Percentiles rank a stretch among this genome's conserved stretches.
These are phyloP conservation scores for Tilletiaria anomala DNA, from an alignment of 1,284 basidiomycete species.

Conservation along the genomic window DNA sequence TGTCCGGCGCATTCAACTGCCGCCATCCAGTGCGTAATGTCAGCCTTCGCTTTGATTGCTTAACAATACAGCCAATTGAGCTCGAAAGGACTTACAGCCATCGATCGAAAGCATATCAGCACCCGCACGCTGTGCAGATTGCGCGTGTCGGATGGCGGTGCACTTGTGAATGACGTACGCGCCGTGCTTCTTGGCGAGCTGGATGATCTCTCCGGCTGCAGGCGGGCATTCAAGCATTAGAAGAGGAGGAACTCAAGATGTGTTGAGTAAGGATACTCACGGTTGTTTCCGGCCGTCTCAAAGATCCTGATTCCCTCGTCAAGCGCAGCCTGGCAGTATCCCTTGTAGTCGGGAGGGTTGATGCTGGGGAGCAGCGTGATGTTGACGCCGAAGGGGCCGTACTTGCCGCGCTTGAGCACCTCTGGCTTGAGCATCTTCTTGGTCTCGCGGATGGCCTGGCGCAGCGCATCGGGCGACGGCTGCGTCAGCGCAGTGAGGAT, in stretches of 20 bases:
- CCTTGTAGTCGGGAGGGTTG: conserved; percentile 76
- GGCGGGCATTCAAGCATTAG: neutral
- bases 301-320: conserved; percentile 78
- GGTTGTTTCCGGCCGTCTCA: conserved; percentile 84
- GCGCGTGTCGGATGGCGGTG: conserved; percentile 48
- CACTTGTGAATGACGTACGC: conserved; percentile 79
- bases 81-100: conserved; percentile 14
- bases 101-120: conserved; percentile 55
- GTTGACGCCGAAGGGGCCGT: conserved; percentile 56
- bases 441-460: conserved; percentile 71
- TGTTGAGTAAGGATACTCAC: conserved; percentile 42
- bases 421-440: conserved; percentile 28
- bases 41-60: no score
- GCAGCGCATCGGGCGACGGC: conserved; percentile 65
- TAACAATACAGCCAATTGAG: no score
- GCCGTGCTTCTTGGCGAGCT: conserved; percentile 60
- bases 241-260: neutral
- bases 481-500: conserved; percentile 76
- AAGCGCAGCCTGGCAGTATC: conserved; percentile 64
- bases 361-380: conserved; percentile 79
- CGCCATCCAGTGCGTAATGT: no score
- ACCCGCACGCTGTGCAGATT: conserved; percentile 62
- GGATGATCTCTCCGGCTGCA: conserved; percentile 58
- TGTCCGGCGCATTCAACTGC: conserved; percentile 63
- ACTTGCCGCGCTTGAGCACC: conserved; percentile 13